phyloP scores from a whole-genome alignment of 1,284 basidiomycete genomes.

The Leccinum griseonigrum region DNA sequence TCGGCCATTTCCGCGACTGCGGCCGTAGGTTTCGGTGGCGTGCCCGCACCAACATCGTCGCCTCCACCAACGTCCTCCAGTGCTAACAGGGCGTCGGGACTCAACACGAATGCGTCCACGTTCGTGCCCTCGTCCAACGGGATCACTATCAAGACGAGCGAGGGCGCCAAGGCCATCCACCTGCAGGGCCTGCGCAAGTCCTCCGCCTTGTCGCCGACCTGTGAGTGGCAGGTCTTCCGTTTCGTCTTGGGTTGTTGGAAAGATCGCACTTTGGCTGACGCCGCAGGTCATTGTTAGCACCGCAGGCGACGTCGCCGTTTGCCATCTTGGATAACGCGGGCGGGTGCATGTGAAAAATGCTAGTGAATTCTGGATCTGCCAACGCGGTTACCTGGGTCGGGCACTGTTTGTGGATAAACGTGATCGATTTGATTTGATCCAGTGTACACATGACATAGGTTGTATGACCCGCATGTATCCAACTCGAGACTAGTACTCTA shows the following conservation, averaged over 20 bases:
- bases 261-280: slow-evolving; percentile 3
- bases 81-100: not conserved
- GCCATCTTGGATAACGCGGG: slow-evolving; percentile 23
- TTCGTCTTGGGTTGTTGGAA: not conserved
- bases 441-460: not conserved
- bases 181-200: slow-evolving; percentile 17
- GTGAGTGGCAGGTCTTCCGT: slow-evolving; percentile 12
- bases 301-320: slow-evolving; percentile 27
- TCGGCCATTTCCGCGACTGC: not conserved
- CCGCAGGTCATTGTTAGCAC: slow-evolving; percentile 11
- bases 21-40: not conserved
- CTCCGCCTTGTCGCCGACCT: slow-evolving; percentile 21
- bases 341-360: slow-evolving; percentile 12
- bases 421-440: not conserved
- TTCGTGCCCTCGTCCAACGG: slow-evolving; percentile 20
- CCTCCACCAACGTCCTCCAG: not conserved
- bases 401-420: not conserved
- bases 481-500: not conserved
- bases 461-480: not conserved
- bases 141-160: slow-evolving; percentile 23
- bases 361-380: not conserved
- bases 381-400: not conserved
- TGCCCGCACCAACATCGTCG: not conserved
- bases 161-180: slow-evolving; percentile 16
- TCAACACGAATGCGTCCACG: slow-evolving; percentile 26